phyloP scores from a whole-genome alignment of 345 rosid species.

The Hibiscus trionum region DNA sequence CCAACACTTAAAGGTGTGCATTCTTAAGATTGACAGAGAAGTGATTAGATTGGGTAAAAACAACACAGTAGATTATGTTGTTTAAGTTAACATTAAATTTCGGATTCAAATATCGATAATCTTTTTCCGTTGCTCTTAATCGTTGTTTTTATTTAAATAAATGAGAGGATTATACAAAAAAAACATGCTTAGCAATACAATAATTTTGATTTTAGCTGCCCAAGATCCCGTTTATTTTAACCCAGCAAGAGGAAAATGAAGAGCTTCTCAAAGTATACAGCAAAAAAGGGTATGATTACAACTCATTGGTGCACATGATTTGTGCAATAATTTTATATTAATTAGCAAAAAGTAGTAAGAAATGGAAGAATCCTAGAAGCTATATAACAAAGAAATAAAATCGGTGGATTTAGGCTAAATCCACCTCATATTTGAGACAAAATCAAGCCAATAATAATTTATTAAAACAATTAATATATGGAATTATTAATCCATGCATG shows the following conservation, averaged over 20 bases:
- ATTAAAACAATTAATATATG: neutral
- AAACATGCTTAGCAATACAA: neutral
- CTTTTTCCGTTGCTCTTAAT: no score
- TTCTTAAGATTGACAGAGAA: no score
- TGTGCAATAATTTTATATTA: conserved; percentile 1
- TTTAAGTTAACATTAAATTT: no score
- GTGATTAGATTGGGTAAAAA: no score
- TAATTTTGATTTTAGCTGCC: no score
- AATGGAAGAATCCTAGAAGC: conserved; percentile 19
- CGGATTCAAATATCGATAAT: no score
- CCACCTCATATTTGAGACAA: neutral
- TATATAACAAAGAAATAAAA: neutral
- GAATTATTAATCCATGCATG: neutral
- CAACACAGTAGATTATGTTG: no score
- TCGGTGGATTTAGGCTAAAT: conserved; percentile 1
- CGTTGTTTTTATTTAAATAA: no score
- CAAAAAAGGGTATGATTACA: conserved; percentile 13
- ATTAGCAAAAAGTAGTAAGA: neutral
- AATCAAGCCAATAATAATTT: neutral
- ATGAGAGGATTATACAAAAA: no score
- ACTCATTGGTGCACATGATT: conserved; percentile 27
- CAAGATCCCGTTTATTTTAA: neutral
- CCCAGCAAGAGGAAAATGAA: neutral
- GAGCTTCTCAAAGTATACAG: neutral
- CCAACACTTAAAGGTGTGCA: no score